A percentile compares a stretch with the other conserved stretches of the same genome.
phyloP scores from a whole-genome alignment of 768 basidiomycete genomes.

The Termitomyces sp. region DNA sequence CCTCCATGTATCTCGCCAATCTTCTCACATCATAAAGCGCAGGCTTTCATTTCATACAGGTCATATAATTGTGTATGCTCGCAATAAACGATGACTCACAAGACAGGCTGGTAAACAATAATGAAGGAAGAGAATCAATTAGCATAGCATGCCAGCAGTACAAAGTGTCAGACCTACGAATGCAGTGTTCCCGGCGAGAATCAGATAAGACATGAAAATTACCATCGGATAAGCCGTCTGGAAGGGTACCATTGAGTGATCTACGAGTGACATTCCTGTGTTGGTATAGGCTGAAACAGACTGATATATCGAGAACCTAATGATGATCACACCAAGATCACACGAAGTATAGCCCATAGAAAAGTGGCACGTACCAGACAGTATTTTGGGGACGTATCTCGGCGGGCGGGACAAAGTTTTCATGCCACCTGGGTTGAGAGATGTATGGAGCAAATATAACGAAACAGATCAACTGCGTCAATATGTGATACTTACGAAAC shows the following conservation, averaged over 20 bases:
- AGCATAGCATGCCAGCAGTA: neutral
- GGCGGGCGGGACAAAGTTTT: conserved; percentile 53
- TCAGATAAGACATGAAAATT: conserved; percentile 60
- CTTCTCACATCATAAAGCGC: conserved; percentile 75
- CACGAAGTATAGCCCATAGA: neutral
- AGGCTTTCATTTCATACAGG: conserved; percentile 37
- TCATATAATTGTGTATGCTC: neutral
- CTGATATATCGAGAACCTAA: conserved; percentile 83
- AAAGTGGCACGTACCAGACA: conserved; percentile 47
- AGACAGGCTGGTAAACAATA: conserved; percentile 54
- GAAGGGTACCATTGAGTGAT: conserved; percentile 90
- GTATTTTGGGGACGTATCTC: conserved; percentile 50
- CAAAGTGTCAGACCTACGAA: conserved; percentile 57
- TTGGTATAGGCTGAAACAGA: conserved; percentile 85
- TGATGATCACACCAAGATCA: neutral
- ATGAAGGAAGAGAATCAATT: neutral
- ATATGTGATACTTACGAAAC: conserved; percentile 66
- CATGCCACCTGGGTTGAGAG: conserved; percentile 49
- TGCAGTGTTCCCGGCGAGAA: conserved; percentile 89
- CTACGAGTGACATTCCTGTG: conserved; percentile 80
- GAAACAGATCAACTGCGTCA: conserved; percentile 62
- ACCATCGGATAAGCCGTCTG: conserved; percentile 82
- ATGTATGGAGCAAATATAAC: conserved; percentile 81
- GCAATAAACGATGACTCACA: conserved; percentile 48
- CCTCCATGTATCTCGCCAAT: neutral